Evolutionary conservation across 768 basidiomycete genomes (phyloP), one percentile per base, ranked within the genome.

Genomic region (Panaeolus papilionaceus): DNA sequence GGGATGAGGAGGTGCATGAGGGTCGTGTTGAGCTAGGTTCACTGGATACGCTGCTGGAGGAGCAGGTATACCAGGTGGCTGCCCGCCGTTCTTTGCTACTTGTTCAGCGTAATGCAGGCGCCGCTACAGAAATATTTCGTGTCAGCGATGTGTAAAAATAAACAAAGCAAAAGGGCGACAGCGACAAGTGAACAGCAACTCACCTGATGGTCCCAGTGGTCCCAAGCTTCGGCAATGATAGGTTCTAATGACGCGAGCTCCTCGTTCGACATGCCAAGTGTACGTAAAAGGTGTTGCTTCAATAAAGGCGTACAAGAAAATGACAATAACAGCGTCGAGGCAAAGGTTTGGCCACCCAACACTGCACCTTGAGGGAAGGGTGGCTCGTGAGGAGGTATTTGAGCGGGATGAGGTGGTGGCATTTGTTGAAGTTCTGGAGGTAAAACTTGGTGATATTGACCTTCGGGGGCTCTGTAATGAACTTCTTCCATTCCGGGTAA

Each of bases 151-250:
- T 58, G 54, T 58, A 33, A 58, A 58, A 58, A 33, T 58, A 58
- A 58, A 58, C 54, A 33, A 58, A 58, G 54, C 33, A 58, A 58
- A 58, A 28, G 11, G 20, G 12, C 4, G 26, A n/a, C 10, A 62
- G 23, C 61, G 54, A 23, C 64, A 33, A 62, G 38, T 38, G 49
- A 37, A 18, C 42, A n/a, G 39, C 37, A 26, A 76, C 86, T 66
- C 74, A 93, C 92, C 76, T 90, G 89, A 71, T 89, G 87, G 72
- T 94, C 90, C 93, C 93, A 95, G 45, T 91, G 89, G 67, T 95
- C 93, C 86, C 92, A 95, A 18, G 92, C 92, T 54, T 91, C 89
- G 5, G 93, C 92, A 58, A 95, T 90, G 71, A 93, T 82, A 33
- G 92, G 91, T 74, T 94, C 91, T 62, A 95, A 79, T 10, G 90